Conservation (phyloP, 1,284 basidiomycete species). For the Tylopilus sp. region DNA sequence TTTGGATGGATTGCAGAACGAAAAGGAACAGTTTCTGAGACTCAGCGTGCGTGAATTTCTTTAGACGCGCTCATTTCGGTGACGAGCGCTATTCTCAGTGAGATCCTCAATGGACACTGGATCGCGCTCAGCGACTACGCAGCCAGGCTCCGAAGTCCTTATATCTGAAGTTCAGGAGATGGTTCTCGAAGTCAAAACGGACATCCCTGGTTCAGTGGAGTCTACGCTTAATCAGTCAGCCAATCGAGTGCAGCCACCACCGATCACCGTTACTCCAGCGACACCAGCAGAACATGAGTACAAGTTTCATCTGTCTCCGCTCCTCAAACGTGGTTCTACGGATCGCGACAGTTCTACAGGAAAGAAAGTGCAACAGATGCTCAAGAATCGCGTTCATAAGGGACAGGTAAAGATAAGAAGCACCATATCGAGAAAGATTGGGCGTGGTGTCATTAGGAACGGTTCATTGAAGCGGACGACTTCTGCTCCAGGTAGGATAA, state of each 20-base stretch:
- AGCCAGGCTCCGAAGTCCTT: conserved; percentile 14
- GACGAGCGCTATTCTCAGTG: conserved; percentile 12
- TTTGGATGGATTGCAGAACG: conserved; percentile 80
- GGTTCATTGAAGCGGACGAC: conserved; percentile 53
- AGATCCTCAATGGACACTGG: conserved; percentile 33
- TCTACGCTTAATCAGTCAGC: conserved; percentile 1
- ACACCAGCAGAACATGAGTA: conserved; percentile 39
- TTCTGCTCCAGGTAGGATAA: conserved; percentile 57
- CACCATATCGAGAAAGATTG: conserved; percentile 73
- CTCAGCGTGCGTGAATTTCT: conserved; percentile 21
- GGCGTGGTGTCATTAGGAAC: conserved; percentile 58
- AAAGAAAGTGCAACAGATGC: conserved; percentile 69
- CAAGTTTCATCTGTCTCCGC: conserved; percentile 16
- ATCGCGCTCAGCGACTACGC: conserved; percentile 28
- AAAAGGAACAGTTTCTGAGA: conserved; percentile 37
- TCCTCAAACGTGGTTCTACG: conserved; percentile 30
- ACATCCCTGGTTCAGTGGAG: conserved; percentile 5
- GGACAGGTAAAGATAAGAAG: conserved; percentile 66
- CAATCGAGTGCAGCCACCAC: conserved; percentile 20
- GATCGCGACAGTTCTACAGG: conserved; percentile 48
- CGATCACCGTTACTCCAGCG: conserved; percentile 49
- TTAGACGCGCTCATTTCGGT: not conserved
- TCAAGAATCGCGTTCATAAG: conserved; percentile 70
- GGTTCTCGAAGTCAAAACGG: conserved; percentile 11
- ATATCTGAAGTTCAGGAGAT: conserved; percentile 17